Conservation (phyloP, 2,329 filamentous ascomycete genomes). For the Hypoxylon sp. region DNA sequence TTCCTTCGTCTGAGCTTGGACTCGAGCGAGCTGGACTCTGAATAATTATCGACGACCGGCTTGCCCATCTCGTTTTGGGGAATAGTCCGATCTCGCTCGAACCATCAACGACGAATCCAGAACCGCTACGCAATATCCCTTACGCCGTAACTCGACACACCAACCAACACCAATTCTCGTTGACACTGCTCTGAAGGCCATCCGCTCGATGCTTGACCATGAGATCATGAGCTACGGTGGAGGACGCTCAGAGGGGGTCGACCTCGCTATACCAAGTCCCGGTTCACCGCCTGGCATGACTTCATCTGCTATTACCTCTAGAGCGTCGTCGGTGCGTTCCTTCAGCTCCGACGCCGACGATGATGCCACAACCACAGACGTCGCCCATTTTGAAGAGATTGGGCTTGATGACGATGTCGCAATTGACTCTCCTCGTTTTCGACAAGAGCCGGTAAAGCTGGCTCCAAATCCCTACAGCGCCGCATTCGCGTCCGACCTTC, state of each 20-base stretch:
- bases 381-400: slow-evolving; percentile 91
- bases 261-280: slow-evolving; percentile 56
- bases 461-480: slow-evolving; percentile 59
- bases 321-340: slow-evolving; percentile 87
- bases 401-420: slow-evolving; percentile 76
- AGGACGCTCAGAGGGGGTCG: slow-evolving; percentile 46
- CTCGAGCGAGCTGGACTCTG: not conserved
- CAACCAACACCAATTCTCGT: not conserved
- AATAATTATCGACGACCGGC: slow-evolving; percentile 15
- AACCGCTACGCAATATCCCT: not conserved
- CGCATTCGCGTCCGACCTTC: slow-evolving; percentile 54
- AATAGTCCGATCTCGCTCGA: not conserved
- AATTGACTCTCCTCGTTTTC: slow-evolving; percentile 45
- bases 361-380: slow-evolving; percentile 73
- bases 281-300: slow-evolving; percentile 81
- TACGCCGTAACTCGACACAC: not conserved
- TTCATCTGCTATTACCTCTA: slow-evolving; percentile 79
- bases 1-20: slow-evolving; percentile 21
- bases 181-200: not conserved
- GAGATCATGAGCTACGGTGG: slow-evolving; percentile 53
- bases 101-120: not conserved
- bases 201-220: slow-evolving; percentile 29
- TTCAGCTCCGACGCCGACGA: slow-evolving; percentile 78
- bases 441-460: slow-evolving; percentile 48
- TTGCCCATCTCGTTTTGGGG: not conserved